Base-by-base conservation (phyloP, 2,329 filamentous ascomycete species). In the Akanthomyces uredinophilus region DNA sequence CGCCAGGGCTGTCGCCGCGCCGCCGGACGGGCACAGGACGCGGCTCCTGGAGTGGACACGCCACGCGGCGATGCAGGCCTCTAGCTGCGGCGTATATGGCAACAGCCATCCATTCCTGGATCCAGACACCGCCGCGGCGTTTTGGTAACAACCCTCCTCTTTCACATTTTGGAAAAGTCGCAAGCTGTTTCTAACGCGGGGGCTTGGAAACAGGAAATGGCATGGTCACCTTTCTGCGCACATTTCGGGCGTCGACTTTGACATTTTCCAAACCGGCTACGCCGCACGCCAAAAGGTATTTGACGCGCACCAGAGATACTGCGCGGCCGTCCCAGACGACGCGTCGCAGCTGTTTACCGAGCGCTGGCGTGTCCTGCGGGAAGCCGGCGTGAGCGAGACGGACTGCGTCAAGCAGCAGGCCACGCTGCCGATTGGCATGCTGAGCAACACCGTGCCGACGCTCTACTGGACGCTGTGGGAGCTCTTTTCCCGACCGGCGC, bases 391-490 rank as follows among this genome's bases (percentile, higher is more conserved):
- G 5, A 13, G 13, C 51, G 32, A 32, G 49, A 27, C 7, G 16
- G 63, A 64, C 47, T 46, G 16, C n/a, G 53, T 39, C 50, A 62
- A 62, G 44, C 62, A 61, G 29, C 62, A 62, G 32, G 52, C 56
- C 7, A 51, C 35, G 3, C 61, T 66, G 56, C 44, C 55, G 10
- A 60, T 79, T 7, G 79, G 69, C 0, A 64, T 77, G 24, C 67
- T 78, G 1, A 70, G 72, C 47, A 82, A 82, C 65, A 77, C 78
- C 0, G 68, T 73, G 4, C 76, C 77, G 0, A 72, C 77, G 0
- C 66, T 69, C 0, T 82, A 81, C 68, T 82, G 80, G 79, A 61
- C 75, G 1, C 41, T 82, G 0, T 75, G 72, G 63, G 73, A 79
- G 44, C 66, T 82, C 8, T 79, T 72, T 66, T 75, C 75, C 5